Base-by-base conservation (phyloP, 345 rosid genomes). In the Noccaea bulbosa region DNA sequence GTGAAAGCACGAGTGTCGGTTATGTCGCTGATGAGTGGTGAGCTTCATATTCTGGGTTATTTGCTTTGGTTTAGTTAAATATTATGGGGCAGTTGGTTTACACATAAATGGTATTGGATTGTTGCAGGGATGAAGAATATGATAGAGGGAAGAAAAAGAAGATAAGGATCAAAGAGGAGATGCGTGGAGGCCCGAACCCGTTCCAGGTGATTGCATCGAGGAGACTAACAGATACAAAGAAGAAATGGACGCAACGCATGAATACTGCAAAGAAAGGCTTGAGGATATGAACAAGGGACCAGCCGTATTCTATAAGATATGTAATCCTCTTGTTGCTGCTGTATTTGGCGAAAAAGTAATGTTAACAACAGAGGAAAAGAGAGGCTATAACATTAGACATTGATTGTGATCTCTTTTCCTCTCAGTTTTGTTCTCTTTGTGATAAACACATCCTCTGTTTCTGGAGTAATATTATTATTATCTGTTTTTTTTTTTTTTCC, bases 121-220 rank as follows among this genome's bases (percentile, higher is more conserved):
- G 49, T 62, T 40, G 35, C 77, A 94, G 99, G 97, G 99, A 94
- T 63, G 97, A 88, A 70, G 96, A 91, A 71, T 94, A 94, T 68
- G 99, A 94, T 66, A 82, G 78, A n/a, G 99, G 99, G 12, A 94
- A 80, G 86, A 84, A 89, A 78, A 94, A 88, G 88, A 94, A 94
- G 81, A 61, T 88, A 47, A 83, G 84, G 75, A 57, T 22, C 0
- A 70, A 79, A 11, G 82, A 74, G 70, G 84, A 78, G 27, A 37
- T 56, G 41, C 82, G 84, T 54, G 80, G 69, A 7, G 92, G 93
- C 32, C 85, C 85, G 30, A 94, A 91, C 80, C 90, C 67, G 49
- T 94, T 94, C 89, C 99, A 91, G 78, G 77, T 69, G 80, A 4
- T 84, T 15, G 88, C 96, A 3, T 51, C 81, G 2, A 74, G 77